Evolutionary conservation across 306 rosid species (phyloP).

Genomic region (Vicia sativa): DNA sequence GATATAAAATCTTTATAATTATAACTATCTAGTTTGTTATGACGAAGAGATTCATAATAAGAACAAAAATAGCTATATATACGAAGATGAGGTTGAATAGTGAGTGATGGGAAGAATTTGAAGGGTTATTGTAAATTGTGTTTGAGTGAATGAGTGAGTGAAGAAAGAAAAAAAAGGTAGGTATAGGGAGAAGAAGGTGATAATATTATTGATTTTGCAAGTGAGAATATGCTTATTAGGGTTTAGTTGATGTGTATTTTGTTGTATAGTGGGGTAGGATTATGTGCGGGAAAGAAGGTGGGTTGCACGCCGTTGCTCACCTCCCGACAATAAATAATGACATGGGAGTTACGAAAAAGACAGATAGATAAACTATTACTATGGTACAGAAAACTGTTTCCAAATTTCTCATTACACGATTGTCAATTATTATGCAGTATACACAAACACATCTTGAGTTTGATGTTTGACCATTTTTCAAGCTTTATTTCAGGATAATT

Average conservation of each 20-base stretch:
- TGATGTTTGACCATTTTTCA: constrained; percentile 32
- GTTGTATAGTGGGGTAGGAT: constrained; percentile 19
- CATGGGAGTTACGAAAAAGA: constrained; percentile 2
- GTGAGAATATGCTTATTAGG: constrained; percentile 40
- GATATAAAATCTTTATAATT: background rate
- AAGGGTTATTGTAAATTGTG: background rate
- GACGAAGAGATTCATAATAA: background rate
- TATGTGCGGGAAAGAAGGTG: constrained; percentile 34
- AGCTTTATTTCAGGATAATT: background rate
- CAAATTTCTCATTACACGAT: background rate
- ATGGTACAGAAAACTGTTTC: background rate
- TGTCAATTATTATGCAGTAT: constrained; percentile 5
- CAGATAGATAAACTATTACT: constrained; percentile 1
- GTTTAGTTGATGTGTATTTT: constrained; percentile 29
- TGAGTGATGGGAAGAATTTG: constrained; percentile 3
- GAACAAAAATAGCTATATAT: background rate
- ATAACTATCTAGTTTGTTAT: background rate
- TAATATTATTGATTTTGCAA: background rate
- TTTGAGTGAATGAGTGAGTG: no score
- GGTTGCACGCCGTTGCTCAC: constrained; percentile 48
- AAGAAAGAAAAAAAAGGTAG: constrained; percentile 1
- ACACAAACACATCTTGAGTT: constrained; percentile 14
- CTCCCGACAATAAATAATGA: constrained; percentile 40
- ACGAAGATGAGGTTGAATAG: background rate
- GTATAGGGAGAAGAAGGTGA: background rate